Base-by-base conservation (phyloP, 2,329 filamentous ascomycete species). In the Sporothrix pallida region DNA sequence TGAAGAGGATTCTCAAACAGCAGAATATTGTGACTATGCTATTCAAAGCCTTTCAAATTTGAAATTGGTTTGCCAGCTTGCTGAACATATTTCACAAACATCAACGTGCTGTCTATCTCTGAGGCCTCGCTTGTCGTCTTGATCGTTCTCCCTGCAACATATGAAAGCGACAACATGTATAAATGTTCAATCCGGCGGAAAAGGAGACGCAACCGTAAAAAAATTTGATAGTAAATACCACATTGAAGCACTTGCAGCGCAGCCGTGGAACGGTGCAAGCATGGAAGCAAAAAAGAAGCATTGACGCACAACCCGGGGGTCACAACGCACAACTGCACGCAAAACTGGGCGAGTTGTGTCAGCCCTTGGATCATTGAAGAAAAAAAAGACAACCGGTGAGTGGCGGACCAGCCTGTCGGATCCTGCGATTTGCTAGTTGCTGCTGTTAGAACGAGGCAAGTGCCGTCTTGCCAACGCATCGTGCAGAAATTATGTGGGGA, bases 401-500 rank as follows among this genome's bases (percentile, higher is more conserved):
- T 70, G 72, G 54, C 48, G 52, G 42, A 46, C 71, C 71, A 73
- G 54, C 70, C 72, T 74, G 73, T 73, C 48, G 70, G 73, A 73
- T 72, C 75, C 72, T 77, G 77, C 74, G 72, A 77, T 75, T 65
- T 70, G 74, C 72, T 74, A 54, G 69, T 75, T 76, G 76, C 77
- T 75, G 76, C 76, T 76, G 73, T 71, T 74, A 74, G 23, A 68
- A 26, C 63, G 54, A 72, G 72, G 75, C 71, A 74, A 73, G 74
- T 78, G 76, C 77, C 75, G 75, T 72, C 70, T 69, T 80, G 80
- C 80, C 80, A 81, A 76, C 80, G 78, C 80, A 81, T 81, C 80
- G 76, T 81, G 80, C 80, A 81, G 80, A 73, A 78, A 76, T 74
- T 74, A 78, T 77, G 80, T 80, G 80, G 80, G 80, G 80, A 74